Conservation (phyloP, 73 alveolate genomes). For the Paramecium caudatum region DNA sequence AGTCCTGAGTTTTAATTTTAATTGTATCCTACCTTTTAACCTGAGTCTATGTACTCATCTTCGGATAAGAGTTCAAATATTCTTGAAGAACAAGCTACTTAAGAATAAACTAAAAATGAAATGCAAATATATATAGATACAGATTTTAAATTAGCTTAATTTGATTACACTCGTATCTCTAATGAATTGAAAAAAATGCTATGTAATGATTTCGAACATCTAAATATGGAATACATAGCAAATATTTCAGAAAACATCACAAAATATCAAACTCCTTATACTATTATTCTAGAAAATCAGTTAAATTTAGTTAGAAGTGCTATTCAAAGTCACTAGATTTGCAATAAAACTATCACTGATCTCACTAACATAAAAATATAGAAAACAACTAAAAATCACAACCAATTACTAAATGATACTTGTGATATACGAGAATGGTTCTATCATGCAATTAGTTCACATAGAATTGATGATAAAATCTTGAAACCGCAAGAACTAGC, state of each 20-base stretch:
- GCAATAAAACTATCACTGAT: neutral
- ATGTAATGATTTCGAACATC: neutral
- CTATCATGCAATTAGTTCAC: no score
- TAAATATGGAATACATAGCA: neutral
- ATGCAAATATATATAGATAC: neutral
- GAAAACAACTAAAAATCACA: no score
- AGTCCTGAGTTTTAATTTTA: neutral
- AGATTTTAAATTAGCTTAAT: neutral
- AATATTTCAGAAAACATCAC: neutral
- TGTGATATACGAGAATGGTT: no score
- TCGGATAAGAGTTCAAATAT: neutral
- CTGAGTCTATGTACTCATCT: neutral
- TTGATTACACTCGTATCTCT: neutral
- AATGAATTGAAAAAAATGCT: neutral
- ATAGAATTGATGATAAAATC: no score
- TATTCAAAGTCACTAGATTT: neutral
- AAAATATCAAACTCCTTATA: neutral
- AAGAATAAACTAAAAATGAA: slow-evolving; percentile 9
- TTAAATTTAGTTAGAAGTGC: neutral
- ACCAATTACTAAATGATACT: no score
- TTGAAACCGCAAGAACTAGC: no score
- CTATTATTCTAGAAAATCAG: neutral
- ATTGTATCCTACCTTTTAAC: neutral
- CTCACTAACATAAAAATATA: no score
- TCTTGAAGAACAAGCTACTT: neutral